Conservation (phyloP, 331 rosid species). For the Quercus lobata region DNA sequence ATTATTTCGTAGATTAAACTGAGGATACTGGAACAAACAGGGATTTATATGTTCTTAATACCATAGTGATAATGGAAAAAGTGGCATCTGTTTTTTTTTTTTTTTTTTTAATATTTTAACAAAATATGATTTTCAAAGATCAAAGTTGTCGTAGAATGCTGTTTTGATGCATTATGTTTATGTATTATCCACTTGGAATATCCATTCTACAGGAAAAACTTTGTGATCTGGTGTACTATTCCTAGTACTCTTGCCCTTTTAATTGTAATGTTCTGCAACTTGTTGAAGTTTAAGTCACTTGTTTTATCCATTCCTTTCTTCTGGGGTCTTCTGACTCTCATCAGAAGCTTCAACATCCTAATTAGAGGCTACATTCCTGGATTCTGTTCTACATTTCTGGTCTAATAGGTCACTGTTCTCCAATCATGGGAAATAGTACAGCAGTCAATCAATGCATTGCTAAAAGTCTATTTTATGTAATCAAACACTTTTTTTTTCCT, state of each 20-base stretch:
- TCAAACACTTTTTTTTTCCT: background rate
- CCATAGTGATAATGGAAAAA: constrained; percentile 3
- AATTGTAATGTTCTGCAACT: background rate
- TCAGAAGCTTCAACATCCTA: background rate
- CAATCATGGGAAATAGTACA: background rate
- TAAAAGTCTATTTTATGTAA: background rate
- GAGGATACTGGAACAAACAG: background rate
- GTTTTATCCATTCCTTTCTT: background rate
- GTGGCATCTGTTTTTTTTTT: constrained; percentile 10
- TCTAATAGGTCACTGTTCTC: background rate
- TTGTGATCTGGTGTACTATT: background rate
- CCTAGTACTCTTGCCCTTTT: background rate
- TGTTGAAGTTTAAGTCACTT: background rate
- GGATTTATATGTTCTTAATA: constrained; percentile 16
- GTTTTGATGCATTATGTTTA: background rate
- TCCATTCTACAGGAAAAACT: background rate
- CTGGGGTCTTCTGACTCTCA: too few species aligned
- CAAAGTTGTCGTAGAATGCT: background rate
- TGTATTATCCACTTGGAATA: background rate
- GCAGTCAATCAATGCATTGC: background rate
- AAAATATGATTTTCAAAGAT: background rate
- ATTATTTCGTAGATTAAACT: constrained; percentile 13
- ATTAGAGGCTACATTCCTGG: background rate
- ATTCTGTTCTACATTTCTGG: background rate
- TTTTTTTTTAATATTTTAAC: background rate